Evolutionary conservation across 2,329 filamentous ascomycete species (phyloP), one percentile per base, ranked within the genome.

Genomic region (Fusarium nodosum): DNA sequence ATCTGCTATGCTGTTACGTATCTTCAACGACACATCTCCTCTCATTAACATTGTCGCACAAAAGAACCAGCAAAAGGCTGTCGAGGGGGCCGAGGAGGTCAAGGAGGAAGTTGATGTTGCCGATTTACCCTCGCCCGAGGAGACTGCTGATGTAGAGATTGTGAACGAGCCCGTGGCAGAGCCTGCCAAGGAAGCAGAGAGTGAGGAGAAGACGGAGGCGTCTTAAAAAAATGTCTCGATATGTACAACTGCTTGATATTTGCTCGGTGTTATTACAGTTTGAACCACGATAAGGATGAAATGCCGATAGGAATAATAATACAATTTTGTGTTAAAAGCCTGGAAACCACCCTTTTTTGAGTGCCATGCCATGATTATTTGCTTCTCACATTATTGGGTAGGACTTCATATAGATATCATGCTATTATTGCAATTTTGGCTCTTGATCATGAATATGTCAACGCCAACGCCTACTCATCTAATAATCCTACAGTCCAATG

Each of bases 1-100:
- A 18, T 91, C 90, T 26, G 96, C 96, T 1, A 97, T 98, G 93
- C 83, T 98, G 72, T 84, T 98, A 68, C 87, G 96, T 24, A 85
- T 99, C 64, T 99, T 91, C 82, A 97, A 97, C 77, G 95, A 98
- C 73, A 91, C 91, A 30, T 91, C 92, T 0, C 93, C 93, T 6
- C 85, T 97, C 48, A 87, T 97, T 67, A 97, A 96, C 78, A 87
- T 87, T 72, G 84, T 83, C 18, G 79, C 87, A 42, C 82, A 86
- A 74, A 84, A 84, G 54, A 77, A 79, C 11, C 77, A 79, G 9
- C 77, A 81, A 72, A 77, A 79, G 61, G 77, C 81, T 60, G 69
- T 73, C 20, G 74, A 81, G 72, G 75, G 75, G 50, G 73, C 74
- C n/a, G 74, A 81, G 72, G 75, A 75, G 53, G 73, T 74, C 15